These are phyloP conservation scores for Pistacia integerrima DNA, from an alignment of 345 rosid species.

Conservation along the genomic window DNA sequence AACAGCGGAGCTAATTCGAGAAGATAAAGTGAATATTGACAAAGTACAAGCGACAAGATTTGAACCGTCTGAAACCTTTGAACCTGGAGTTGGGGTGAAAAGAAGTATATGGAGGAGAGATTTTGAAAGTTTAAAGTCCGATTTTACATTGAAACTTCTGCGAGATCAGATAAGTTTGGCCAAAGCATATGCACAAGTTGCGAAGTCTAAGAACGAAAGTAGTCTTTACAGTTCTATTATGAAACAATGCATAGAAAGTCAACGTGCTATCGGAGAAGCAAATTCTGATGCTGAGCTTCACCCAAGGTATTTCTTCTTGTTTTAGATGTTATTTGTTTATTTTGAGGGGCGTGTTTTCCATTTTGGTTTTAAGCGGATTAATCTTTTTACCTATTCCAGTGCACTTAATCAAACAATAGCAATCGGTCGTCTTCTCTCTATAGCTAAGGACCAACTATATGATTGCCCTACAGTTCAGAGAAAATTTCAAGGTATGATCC, in stretches of 20 bases:
- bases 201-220: constrained; percentile 63
- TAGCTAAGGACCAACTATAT: constrained; percentile 71
- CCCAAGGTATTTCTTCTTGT: constrained; percentile 51
- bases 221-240: constrained; percentile 56
- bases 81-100: constrained; percentile 60
- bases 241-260: constrained; percentile 59
- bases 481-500: constrained; percentile 80
- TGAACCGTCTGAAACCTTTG: constrained; percentile 50
- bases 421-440: constrained; percentile 77
- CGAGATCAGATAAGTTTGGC: constrained; percentile 93
- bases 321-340: constrained; percentile 10
- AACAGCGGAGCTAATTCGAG: constrained; percentile 57
- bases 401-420: constrained; percentile 82
- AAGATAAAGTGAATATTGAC: constrained; percentile 54
- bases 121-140: constrained; percentile 74
- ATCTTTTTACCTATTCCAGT: constrained; percentile 39
- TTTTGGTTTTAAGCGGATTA: constrained; percentile 16
- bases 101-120: constrained; percentile 94
- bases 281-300: constrained; percentile 75
- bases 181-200: constrained; percentile 83
- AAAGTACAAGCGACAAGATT: constrained; percentile 59
- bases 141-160: constrained; percentile 76
- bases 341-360: background rate
- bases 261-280: constrained; percentile 65
- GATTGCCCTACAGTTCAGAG: constrained; percentile 72